A percentile compares a stretch with the other conserved stretches of the same genome.
Conservation (phyloP, 1,139 yeast genomes). For the Candida frijolesensis region DNA sequence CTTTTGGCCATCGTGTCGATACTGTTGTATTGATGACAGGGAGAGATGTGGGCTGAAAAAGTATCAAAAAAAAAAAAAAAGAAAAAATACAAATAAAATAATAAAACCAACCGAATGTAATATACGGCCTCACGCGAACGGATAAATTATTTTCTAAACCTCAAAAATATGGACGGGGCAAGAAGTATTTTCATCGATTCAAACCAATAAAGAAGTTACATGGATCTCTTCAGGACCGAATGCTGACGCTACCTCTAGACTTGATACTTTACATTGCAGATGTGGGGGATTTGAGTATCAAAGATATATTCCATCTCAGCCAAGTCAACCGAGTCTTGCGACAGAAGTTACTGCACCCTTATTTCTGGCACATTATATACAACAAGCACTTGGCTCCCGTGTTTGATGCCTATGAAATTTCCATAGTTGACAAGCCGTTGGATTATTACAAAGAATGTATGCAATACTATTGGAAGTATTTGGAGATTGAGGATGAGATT, state of each 20-base stretch:
- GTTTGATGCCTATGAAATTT: constrained; percentile 6
- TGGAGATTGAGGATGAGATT: constrained; percentile 5
- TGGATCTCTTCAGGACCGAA: background rate
- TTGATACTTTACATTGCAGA: constrained; percentile 14
- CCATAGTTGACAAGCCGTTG: background rate
- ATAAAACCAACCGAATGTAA: too few species aligned
- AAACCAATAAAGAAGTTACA: background rate
- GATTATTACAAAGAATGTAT: constrained; percentile 4
- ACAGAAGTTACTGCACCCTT: constrained; percentile 9
- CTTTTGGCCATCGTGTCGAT: constrained; percentile 25
- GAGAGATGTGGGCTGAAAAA: background rate
- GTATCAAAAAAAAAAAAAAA: background rate
- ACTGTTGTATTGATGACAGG: background rate
- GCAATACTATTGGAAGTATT: constrained; percentile 1
- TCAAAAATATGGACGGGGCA: too few species aligned
- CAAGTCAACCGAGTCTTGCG: constrained; percentile 16
- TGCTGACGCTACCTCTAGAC: constrained; percentile 16
- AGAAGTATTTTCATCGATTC: too few species aligned
- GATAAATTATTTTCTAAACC: too few species aligned
- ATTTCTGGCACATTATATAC: constrained; percentile 16
- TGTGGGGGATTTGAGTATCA: constrained; percentile 21
- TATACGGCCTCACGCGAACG: too few species aligned
- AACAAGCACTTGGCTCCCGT: constrained; percentile 2
- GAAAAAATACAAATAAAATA: too few species aligned
- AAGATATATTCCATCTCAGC: constrained; percentile 24